These are phyloP conservation scores for Zygosaccharomyces rouxii DNA, from an alignment of 805 yeast genomes.

Conservation along the genomic window DNA sequence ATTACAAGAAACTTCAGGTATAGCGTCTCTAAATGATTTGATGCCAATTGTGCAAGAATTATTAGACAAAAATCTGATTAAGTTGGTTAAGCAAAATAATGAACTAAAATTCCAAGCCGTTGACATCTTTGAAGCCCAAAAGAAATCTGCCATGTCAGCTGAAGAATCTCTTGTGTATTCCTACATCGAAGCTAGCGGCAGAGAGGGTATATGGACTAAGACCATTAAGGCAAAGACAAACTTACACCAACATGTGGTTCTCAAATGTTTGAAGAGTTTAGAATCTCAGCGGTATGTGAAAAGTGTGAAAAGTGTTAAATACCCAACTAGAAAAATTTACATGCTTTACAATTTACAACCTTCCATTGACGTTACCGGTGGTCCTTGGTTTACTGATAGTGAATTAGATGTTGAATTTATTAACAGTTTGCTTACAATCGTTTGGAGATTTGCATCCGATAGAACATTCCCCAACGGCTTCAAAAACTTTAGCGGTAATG, in stretches of 20 bases:
- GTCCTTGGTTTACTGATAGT: constrained; percentile 98
- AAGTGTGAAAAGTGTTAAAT: constrained; percentile 83
- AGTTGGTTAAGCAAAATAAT: constrained; percentile 62
- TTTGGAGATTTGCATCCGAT: constrained; percentile 81
- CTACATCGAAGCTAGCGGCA: constrained; percentile 83
- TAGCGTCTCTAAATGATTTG: constrained; percentile 41
- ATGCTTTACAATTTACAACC: constrained; percentile 94
- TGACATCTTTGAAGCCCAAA: constrained; percentile 65
- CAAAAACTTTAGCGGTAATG: constrained; percentile 28
- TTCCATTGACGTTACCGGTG: constrained; percentile 93
- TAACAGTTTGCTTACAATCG: constrained; percentile 72
- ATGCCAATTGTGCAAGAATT: constrained; percentile 49
- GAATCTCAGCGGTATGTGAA: constrained; percentile 83
- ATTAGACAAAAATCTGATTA: constrained; percentile 56
- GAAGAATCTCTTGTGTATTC: constrained; percentile 92
- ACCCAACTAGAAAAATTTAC: constrained; percentile 91
- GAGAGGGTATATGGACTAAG: constrained; percentile 96
- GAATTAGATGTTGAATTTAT: constrained; percentile 93
- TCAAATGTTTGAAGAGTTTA: constrained; percentile 71
- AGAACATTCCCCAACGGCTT: constrained; percentile 74
- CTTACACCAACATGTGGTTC: constrained; percentile 86
- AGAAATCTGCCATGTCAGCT: constrained; percentile 68
- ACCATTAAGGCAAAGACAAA: constrained; percentile 84
- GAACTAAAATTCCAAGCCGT: constrained; percentile 74
- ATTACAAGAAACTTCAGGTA: constrained; percentile 47